phyloP scores from a whole-genome alignment of 352 stramenopile species.

The Phytophthora macrochlamydospora region DNA sequence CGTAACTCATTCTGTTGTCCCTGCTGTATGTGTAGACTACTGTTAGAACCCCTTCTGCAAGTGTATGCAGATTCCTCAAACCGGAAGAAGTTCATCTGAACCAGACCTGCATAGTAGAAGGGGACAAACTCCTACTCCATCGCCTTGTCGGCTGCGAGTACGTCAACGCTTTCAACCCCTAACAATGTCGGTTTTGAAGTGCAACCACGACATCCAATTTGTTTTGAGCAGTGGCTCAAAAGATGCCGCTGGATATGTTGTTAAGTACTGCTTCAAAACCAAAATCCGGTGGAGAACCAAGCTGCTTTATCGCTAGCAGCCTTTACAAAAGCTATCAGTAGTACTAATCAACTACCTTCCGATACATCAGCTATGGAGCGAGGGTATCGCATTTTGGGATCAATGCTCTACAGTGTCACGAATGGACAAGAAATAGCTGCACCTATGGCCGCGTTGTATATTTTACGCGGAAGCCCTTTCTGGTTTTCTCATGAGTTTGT shows the following conservation, averaged over 20 bases:
- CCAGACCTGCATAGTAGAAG: not conserved
- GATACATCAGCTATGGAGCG: constrained; percentile 6
- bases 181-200: constrained; percentile 12
- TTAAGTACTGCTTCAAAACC: constrained; percentile 28
- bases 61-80: constrained; percentile 14
- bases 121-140: not conserved
- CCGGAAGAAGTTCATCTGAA: not conserved
- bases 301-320: constrained; percentile 12
- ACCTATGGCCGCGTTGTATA: constrained; percentile 22
- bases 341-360: not conserved
- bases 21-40: not conserved
- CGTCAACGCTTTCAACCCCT: constrained; percentile 24
- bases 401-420: constrained; percentile 20
- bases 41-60: constrained; percentile 4
- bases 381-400: constrained; percentile 16
- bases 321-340: constrained; percentile 14
- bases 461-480: constrained; percentile 17
- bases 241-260: constrained; percentile 20
- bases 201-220: constrained; percentile 30
- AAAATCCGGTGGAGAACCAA: constrained; percentile 27
- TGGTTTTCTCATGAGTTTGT: constrained; percentile 27
- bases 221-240: constrained; percentile 10
- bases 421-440: constrained; percentile 16
- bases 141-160: constrained; percentile 16
- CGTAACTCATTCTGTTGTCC: not conserved